Evolutionary conservation across 768 basidiomycete species (phyloP), one percentile per base, ranked within the genome.

Genomic region (Podaxis pistillaris): DNA sequence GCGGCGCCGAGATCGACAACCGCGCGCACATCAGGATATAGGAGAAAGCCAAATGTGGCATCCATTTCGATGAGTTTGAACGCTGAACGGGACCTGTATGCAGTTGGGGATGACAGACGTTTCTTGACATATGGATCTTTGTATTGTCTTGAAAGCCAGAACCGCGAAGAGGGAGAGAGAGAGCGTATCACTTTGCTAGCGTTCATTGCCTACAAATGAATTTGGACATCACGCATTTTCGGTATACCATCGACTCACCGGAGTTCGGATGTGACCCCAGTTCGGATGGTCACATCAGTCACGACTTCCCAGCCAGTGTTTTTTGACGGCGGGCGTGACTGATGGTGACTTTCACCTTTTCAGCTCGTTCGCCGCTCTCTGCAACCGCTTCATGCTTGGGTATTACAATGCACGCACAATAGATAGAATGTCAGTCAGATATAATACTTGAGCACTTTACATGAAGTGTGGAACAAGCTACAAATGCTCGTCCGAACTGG

Each of bases 1-100:
- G 94, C 93, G 0, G 92, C 92, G 15, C 96, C 96, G 22, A 97
- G 83, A 73, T 97, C 96, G 1, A 96, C 86, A 0, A 96, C 85
- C 17, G 83, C 79, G 1, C 72, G 78, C 4, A 90, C 84, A 58
- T 89, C 80, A 26, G 74, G 72, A 50, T 80, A 74, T 17, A 72
- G 70, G 47, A 89, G 75, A 65, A 93, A 85, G 1, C 76, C 80
- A 72, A 79, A 86, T 40, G 79, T 76, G 0, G 80, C 73, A 69
- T 92, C 79, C 55, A 98, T 83, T 68, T 95, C 91, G 63, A 94
- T 73, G 15, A 98, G 86, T 76, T 98, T 98, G 81, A 92, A 96
- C 3, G 95, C 94, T 12, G 94, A 90, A 52, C 96, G 87, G 0
- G 96, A 88, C 26, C 94, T 88, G 73, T 87, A 96, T 11, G 79